These are phyloP conservation scores for Tulasnella sp. DNA, from an alignment of 768 basidiomycete species.

Conservation along the genomic window DNA sequence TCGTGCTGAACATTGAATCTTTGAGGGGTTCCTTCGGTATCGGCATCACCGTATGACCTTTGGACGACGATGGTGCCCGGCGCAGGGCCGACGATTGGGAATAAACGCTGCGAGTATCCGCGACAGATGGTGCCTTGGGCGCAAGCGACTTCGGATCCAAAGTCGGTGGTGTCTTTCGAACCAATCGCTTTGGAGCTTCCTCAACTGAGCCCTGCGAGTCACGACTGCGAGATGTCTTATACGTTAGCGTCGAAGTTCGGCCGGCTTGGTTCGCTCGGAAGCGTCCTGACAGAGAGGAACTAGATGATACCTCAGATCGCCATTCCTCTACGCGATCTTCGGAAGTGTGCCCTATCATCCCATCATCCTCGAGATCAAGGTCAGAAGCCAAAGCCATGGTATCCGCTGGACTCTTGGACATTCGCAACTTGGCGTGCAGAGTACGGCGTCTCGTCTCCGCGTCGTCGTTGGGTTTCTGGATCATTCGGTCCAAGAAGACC, in stretches of 20 bases:
- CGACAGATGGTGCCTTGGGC: not conserved
- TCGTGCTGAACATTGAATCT: conserved; percentile 6
- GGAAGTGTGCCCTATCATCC: not conserved
- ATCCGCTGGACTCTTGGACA: not conserved
- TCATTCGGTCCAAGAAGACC: not conserved
- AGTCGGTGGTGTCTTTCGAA: not conserved
- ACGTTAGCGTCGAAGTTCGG: not conserved
- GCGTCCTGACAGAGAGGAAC: not conserved
- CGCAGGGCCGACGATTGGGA: not conserved
- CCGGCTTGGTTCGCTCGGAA: not conserved
- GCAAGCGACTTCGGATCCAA: not conserved
- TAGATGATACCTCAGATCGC: conserved; percentile 4
- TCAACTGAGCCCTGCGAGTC: not conserved
- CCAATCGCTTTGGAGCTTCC: not conserved
- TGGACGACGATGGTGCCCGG: not conserved
- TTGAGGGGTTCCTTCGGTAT: conserved; percentile 11
- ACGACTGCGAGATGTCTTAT: not conserved
- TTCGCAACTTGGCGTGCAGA: not conserved
- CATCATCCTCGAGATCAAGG: not conserved
- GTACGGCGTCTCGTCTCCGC: conserved; percentile 4
- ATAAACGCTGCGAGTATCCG: conserved; percentile 7
- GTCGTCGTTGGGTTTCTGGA: not conserved
- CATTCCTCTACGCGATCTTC: conserved; percentile 4
- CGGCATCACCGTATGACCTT: not conserved
- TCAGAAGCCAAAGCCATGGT: not conserved